These are phyloP conservation scores for Perkinsus chesapeaki DNA, from an alignment of 169 alveolate genomes.

Conservation along the genomic window DNA sequence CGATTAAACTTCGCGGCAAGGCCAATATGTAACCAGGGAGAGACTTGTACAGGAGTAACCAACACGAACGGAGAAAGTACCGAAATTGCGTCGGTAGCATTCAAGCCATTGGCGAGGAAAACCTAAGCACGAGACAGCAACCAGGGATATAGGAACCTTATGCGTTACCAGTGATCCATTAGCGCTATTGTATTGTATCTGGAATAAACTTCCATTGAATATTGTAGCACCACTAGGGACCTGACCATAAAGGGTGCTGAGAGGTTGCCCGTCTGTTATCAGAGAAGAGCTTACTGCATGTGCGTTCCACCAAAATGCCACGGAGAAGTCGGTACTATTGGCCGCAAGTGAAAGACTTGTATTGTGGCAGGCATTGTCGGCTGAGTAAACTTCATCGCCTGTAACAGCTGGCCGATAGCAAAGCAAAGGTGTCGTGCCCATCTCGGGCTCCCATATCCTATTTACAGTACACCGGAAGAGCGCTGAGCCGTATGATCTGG, in stretches of 20 bases:
- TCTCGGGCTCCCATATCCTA: neutral
- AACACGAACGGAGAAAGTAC: neutral
- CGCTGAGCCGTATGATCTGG: neutral
- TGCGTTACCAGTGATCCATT: no score
- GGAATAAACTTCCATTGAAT: no score
- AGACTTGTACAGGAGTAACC: neutral
- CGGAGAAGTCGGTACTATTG: neutral
- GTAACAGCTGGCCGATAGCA: neutral
- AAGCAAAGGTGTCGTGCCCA: neutral
- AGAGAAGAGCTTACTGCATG: neutral
- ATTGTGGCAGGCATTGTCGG: neutral
- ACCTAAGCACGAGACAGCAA: no score
- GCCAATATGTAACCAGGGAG: neutral
- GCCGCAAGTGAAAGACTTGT: neutral
- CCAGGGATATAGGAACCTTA: no score
- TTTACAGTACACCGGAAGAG: neutral
- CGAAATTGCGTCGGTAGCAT: neutral
- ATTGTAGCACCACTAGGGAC: no score
- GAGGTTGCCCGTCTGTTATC: neutral
- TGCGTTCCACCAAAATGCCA: neutral
- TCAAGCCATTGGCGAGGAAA: neutral
- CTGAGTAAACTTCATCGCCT: neutral
- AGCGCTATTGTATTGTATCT: no score
- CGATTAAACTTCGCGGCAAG: neutral
- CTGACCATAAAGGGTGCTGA: neutral